A percentile compares a stretch with the other conserved stretches of the same genome.
These are phyloP conservation scores for Paraphoma sp. DNA, from an alignment of 2,329 filamentous ascomycete genomes.

Conservation along the genomic window DNA sequence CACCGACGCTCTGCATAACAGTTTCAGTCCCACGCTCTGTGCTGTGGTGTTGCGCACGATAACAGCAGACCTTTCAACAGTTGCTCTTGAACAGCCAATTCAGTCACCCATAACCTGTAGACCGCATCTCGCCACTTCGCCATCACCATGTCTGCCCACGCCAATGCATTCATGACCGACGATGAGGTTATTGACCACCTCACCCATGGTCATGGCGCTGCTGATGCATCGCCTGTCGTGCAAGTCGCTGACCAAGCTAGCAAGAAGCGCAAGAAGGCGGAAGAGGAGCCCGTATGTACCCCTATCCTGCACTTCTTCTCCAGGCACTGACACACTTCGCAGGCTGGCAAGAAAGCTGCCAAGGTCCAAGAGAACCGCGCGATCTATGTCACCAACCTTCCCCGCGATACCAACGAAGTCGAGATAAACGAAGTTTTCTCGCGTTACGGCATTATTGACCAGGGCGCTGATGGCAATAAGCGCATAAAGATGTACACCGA, in stretches of 20 bases:
- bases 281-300: constrained; percentile 25
- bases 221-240: constrained; percentile 1
- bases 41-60: neutral
- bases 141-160: neutral
- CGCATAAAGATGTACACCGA: constrained; percentile 94
- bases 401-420: constrained; percentile 75
- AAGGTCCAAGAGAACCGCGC: constrained; percentile 74
- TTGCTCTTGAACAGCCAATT: neutral
- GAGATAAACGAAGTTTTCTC: constrained; percentile 87
- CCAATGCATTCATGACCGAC: constrained; percentile 11
- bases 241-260: neutral
- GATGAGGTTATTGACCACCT: neutral
- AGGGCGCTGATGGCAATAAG: constrained; percentile 85
- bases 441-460: constrained; percentile 90
- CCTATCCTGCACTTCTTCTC: constrained; percentile 39
- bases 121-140: no score
- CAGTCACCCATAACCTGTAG: no score
- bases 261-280: constrained; percentile 35
- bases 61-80: neutral
- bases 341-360: constrained; percentile 33
- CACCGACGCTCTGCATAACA: neutral
- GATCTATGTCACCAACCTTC: constrained; percentile 89
- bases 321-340: constrained; percentile 2
- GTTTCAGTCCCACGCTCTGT: neutral
- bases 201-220: constrained; percentile 6